Percentiles rank a stretch among this genome's conserved stretches.
Conservation (phyloP, 2,329 filamentous ascomycete genomes). For the Fonsecaea nubica region DNA sequence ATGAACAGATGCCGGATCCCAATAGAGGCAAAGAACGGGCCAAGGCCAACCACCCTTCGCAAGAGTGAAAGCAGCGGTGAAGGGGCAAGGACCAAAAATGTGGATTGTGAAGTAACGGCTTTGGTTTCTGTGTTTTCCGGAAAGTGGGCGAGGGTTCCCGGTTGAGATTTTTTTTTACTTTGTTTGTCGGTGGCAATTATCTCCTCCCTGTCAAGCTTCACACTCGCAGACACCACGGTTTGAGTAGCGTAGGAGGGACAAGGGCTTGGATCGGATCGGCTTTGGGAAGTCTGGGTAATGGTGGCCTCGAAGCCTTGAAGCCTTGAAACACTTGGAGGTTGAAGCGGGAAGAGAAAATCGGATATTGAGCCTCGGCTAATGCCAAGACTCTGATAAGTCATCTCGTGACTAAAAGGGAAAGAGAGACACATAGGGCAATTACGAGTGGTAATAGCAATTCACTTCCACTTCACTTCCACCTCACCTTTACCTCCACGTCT, state of each 20-base stretch:
- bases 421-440: too few relatives aligned
- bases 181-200: background rate
- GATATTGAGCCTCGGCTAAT: constrained; percentile 16
- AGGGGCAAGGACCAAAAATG: background rate
- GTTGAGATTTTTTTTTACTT: background rate
- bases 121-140: background rate
- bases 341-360: constrained; percentile 4
- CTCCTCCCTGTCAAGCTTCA: background rate
- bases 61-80: constrained; percentile 17
- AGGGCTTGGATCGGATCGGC: background rate
- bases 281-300: background rate
- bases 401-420: too few relatives aligned
- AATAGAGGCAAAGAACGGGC: background rate
- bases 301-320: constrained; percentile 4
- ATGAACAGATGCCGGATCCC: background rate
- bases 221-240: background rate
- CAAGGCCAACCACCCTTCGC: constrained; percentile 4
- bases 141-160: constrained; percentile 7
- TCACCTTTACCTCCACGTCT: background rate
- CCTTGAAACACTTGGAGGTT: background rate
- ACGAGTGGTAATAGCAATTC: background rate
- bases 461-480: constrained; percentile 5
- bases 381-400: background rate
- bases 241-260: background rate
- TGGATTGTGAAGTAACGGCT: background rate